Evolutionary conservation across 2,329 filamentous ascomycete genomes (phyloP).

Genomic region (Penicillium palitans): DNA sequence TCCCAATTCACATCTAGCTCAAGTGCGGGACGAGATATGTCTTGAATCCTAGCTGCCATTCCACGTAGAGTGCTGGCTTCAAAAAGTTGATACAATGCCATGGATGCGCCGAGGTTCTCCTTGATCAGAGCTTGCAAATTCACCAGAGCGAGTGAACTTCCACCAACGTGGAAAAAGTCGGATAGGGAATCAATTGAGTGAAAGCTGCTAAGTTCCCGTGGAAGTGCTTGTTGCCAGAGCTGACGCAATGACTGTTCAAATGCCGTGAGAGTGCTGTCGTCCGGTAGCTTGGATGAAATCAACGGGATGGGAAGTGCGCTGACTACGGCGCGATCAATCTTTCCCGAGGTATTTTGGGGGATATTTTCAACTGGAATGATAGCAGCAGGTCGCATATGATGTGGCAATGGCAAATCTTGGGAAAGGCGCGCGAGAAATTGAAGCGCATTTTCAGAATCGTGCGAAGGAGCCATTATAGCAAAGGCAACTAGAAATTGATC

Average conservation of each 20-base stretch:
- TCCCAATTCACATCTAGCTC: constrained; percentile 15
- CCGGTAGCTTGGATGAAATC: background rate
- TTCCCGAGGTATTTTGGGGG: constrained; percentile 32
- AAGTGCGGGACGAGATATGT: background rate
- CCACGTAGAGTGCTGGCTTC: constrained; percentile 19
- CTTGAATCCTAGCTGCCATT: constrained; percentile 16
- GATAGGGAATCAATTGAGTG: constrained; percentile 15
- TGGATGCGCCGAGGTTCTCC: constrained; percentile 9
- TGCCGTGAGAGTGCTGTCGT: background rate
- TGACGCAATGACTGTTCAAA: constrained; percentile 15
- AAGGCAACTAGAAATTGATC: constrained; percentile 20
- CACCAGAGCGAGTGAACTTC: constrained; percentile 18
- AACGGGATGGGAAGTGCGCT: constrained; percentile 9
- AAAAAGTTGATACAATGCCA: constrained; percentile 20
- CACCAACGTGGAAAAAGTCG: constrained; percentile 26
- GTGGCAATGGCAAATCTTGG: constrained; percentile 34
- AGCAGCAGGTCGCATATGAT: constrained; percentile 40
- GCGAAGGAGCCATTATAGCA: background rate
- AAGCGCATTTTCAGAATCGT: background rate
- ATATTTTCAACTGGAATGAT: constrained; percentile 28
- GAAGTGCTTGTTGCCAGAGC: constrained; percentile 21
- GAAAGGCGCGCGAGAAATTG: constrained; percentile 28
- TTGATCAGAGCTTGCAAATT: constrained; percentile 19
- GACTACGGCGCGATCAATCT: constrained; percentile 29
- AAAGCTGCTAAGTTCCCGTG: constrained; percentile 11